Evolutionary conservation across 768 basidiomycete genomes (phyloP).

Genomic region (Lactarius hengduanensis): DNA sequence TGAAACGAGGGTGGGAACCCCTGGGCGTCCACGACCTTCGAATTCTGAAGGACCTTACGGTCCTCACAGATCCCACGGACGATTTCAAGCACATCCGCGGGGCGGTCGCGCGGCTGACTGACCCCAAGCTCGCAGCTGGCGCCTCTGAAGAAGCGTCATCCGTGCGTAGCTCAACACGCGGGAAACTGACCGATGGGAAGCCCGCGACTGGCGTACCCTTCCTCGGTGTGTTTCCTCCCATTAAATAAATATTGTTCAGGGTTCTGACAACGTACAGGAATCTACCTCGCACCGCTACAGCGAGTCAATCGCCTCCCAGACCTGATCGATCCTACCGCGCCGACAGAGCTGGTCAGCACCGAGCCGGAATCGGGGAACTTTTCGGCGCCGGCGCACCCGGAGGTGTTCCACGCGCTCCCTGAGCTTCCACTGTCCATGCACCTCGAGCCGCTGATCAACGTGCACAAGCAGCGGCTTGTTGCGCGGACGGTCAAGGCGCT

Average conservation of each 20-base stretch:
- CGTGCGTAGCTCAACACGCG: conserved; percentile 38
- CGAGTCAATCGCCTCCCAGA: conserved; percentile 69
- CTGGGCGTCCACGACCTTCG: conserved; percentile 70
- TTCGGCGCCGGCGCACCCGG: conserved; percentile 68
- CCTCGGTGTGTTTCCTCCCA: conserved; percentile 52
- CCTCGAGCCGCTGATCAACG: conserved; percentile 83
- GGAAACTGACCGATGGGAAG: conserved; percentile 42
- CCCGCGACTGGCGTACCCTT: conserved; percentile 75
- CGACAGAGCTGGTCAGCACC: conserved; percentile 62
- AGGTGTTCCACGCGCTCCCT: conserved; percentile 72
- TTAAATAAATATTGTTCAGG: background rate
- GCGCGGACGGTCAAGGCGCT: conserved; percentile 78
- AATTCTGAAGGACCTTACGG: conserved; percentile 68
- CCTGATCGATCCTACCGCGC: conserved; percentile 79
- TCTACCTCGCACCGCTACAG: conserved; percentile 73
- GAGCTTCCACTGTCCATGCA: conserved; percentile 75
- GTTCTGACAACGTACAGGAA: conserved; percentile 43
- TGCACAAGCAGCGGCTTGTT: conserved; percentile 83
- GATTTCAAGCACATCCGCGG: conserved; percentile 77
- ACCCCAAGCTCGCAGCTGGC: conserved; percentile 59
- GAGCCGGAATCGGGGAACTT: conserved; percentile 63
- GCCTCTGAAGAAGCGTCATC: conserved; percentile 50
- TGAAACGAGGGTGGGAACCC: conserved; percentile 62
- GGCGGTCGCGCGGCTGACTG: conserved; percentile 59
- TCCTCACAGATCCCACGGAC: conserved; percentile 58